Conservation (phyloP, 106 monocot species). For the Platanthera zijinensis region DNA sequence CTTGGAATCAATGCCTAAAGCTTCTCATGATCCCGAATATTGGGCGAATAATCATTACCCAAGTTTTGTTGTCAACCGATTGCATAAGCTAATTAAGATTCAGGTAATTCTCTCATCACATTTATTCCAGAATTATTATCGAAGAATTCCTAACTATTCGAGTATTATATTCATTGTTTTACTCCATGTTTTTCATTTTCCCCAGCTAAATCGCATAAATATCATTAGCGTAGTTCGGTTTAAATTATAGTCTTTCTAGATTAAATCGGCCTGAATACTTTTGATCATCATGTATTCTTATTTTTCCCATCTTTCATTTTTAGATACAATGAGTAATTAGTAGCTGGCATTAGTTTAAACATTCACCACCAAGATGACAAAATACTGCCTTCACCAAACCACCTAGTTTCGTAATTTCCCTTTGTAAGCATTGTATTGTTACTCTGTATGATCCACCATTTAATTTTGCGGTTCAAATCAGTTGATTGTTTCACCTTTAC, state of each 20-base stretch:
- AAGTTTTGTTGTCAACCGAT: slow-evolving; percentile 63
- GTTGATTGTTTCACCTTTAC: no score
- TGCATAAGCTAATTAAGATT: slow-evolving; percentile 37
- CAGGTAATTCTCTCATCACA: slow-evolving; percentile 34
- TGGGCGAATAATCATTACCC: slow-evolving; percentile 54
- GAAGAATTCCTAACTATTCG: not conserved
- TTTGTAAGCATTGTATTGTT: no score
- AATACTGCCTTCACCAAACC: no score
- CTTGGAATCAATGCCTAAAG: slow-evolving; percentile 25
- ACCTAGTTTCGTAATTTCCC: no score
- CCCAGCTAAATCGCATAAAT: not conserved
- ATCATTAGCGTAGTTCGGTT: not conserved
- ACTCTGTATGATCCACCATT: no score
- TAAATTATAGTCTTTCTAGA: not conserved
- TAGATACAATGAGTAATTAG: no score
- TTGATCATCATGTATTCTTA: no score
- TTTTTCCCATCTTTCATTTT: no score
- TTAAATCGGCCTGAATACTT: not conserved
- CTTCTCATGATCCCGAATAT: slow-evolving; percentile 13
- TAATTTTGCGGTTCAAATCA: no score
- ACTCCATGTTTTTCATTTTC: not conserved
- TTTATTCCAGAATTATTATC: not conserved
- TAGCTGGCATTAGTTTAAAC: no score
- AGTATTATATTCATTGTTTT: not conserved
- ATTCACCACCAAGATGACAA: no score